Evolutionary conservation across 495 filamentous ascomycete genomes (phyloP).

Genomic region (Neurospora sp.): DNA sequence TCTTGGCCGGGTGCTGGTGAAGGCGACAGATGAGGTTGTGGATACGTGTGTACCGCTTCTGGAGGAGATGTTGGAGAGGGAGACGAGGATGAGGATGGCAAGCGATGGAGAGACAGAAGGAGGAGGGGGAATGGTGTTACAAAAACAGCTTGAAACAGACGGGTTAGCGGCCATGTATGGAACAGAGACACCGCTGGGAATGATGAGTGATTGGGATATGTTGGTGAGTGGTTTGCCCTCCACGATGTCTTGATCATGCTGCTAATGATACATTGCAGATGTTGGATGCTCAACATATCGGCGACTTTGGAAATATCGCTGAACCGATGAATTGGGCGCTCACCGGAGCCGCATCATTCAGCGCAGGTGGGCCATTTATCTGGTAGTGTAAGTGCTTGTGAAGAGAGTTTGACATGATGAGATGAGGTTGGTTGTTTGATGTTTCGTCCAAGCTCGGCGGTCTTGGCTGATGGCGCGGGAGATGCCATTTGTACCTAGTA

Average conservation of each 20-base stretch:
- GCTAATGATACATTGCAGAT: background rate
- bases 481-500: background rate
- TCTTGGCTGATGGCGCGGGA: background rate
- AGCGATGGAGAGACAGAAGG: background rate
- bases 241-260: background rate
- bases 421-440: background rate
- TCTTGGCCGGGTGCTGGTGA: conserved; percentile 19
- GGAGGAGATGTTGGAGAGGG: conserved; percentile 16
- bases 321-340: background rate
- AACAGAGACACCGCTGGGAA: background rate
- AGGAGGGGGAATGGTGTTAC: background rate
- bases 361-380: background rate
- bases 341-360: background rate
- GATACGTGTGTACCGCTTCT: conserved; percentile 31
- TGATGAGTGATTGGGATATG: background rate
- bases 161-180: background rate
- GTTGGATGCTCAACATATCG: background rate
- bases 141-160: background rate
- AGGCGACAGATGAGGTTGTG: conserved; percentile 28
- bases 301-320: background rate
- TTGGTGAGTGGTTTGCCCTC: background rate
- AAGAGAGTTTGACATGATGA: background rate
- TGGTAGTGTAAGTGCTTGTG: background rate
- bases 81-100: background rate
- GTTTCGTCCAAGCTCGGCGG: background rate